Percentiles rank a stretch among this genome's conserved stretches.
These are phyloP conservation scores for Ustilago hordei DNA, from an alignment of 1,284 basidiomycete species.

Conservation along the genomic window DNA sequence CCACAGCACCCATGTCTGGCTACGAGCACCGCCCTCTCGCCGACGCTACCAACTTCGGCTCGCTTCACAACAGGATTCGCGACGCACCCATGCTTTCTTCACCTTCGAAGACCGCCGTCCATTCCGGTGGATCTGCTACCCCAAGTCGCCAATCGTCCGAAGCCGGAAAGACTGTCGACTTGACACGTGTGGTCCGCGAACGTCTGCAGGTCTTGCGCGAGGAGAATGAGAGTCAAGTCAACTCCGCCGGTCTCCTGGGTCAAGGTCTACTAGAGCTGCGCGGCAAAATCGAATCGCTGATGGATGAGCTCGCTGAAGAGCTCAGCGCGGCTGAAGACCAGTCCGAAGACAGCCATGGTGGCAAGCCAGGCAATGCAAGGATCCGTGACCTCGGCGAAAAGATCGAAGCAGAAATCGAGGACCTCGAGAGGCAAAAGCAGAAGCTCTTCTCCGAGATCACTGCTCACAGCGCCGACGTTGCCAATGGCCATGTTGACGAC, in stretches of 20 bases:
- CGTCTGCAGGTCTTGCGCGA: slow-evolving; percentile 48
- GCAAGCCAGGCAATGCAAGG: slow-evolving; percentile 21
- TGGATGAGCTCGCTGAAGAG: slow-evolving; percentile 61
- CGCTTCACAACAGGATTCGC: slow-evolving; percentile 23
- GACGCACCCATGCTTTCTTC: slow-evolving; percentile 25
- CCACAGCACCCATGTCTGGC: slow-evolving; percentile 34
- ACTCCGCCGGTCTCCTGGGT: slow-evolving; percentile 64
- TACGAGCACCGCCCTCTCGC: slow-evolving; percentile 27
- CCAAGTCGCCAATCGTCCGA: slow-evolving; percentile 26
- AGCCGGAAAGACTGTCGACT: slow-evolving; percentile 34
- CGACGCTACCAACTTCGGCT: slow-evolving; percentile 40
- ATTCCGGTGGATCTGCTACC: slow-evolving; percentile 3
- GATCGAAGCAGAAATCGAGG: slow-evolving; percentile 58
- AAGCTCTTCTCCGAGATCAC: slow-evolving; percentile 50
- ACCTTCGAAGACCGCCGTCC: slow-evolving; percentile 15
- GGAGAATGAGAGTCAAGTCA: slow-evolving; percentile 56
- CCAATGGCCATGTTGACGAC: slow-evolving; percentile 28
- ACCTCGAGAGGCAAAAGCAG: slow-evolving; percentile 50
- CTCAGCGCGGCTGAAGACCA: slow-evolving; percentile 43
- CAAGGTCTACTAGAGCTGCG: slow-evolving; percentile 59
- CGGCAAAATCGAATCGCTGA: slow-evolving; percentile 57
- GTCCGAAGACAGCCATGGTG: slow-evolving; percentile 29
- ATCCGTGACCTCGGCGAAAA: slow-evolving; percentile 43
- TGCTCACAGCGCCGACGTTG: slow-evolving; percentile 31
- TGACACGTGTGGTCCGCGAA: slow-evolving; percentile 40